Conservation (phyloP, 441 rosid genomes). For the Viola pubescens region DNA sequence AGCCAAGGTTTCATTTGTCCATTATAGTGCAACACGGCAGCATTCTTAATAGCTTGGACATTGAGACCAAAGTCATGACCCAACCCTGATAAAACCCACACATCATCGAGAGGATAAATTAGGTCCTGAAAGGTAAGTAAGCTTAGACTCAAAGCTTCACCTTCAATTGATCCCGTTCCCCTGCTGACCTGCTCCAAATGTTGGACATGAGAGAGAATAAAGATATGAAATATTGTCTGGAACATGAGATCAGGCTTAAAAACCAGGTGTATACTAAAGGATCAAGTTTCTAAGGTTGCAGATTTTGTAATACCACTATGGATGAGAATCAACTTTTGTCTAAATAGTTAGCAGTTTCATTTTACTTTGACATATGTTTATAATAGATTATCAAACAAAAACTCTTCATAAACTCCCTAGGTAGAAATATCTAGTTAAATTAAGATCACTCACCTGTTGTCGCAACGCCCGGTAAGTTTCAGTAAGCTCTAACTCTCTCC, state of each 20-base stretch:
- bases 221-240: slow-evolving; percentile 8
- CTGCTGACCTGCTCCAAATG: slow-evolving; percentile 33
- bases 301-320: no score
- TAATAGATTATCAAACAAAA: no score
- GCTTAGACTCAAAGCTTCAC: slow-evolving; percentile 45
- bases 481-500: slow-evolving; percentile 77
- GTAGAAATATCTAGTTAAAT: not conserved
- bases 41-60: slow-evolving; percentile 36
- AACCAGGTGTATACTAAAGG: no score
- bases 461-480: slow-evolving; percentile 49
- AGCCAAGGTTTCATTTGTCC: slow-evolving; percentile 99
- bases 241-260: no score
- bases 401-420: not conserved
- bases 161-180: slow-evolving; percentile 39
- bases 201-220: slow-evolving; percentile 6
- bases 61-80: slow-evolving; percentile 58
- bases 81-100: slow-evolving; percentile 65
- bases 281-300: no score
- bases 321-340: no score
- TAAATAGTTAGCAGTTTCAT: no score
- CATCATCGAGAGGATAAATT: slow-evolving; percentile 47
- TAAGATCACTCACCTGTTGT: slow-evolving; percentile 48
- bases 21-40: slow-evolving; percentile 75
- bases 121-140: slow-evolving; percentile 74
- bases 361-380: no score